These are phyloP conservation scores for Botryotinia convoluta DNA, from an alignment of 2,329 filamentous ascomycete species.

Conservation along the genomic window DNA sequence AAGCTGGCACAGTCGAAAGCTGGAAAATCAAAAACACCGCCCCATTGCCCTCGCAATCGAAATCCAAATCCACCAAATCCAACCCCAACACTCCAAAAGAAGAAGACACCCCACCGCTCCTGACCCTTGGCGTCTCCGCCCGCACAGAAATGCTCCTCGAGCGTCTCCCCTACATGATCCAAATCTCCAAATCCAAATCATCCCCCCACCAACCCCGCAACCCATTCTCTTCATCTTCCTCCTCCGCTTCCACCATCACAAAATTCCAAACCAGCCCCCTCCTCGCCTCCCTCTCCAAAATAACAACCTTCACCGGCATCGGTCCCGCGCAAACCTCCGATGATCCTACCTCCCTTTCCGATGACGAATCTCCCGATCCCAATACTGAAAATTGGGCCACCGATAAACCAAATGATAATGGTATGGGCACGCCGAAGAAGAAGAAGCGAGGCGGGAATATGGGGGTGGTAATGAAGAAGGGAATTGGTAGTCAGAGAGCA, in stretches of 20 bases:
- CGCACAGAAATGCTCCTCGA: constrained; percentile 77
- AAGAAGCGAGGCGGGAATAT: constrained; percentile 19
- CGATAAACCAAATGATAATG: constrained; percentile 55
- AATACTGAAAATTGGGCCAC: constrained; percentile 55
- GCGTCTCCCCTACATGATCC: constrained; percentile 78
- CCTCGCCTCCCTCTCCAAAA: constrained; percentile 1
- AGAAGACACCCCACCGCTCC: constrained; percentile 41
- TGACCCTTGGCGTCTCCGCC: constrained; percentile 60
- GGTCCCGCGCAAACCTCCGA: constrained; percentile 27
- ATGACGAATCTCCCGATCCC: neutral
- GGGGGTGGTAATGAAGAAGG: constrained; percentile 31
- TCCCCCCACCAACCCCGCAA: neutral
- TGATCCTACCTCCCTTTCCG: constrained; percentile 41
- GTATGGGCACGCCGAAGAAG: constrained; percentile 50
- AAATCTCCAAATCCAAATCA: constrained; percentile 49
- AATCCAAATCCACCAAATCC: neutral
- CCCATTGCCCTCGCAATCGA: neutral
- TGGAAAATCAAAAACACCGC: constrained; percentile 34
- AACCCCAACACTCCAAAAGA: constrained; percentile 22
- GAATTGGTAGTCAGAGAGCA: constrained; percentile 23
- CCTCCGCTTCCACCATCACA: neutral
- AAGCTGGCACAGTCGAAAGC: constrained; percentile 36
- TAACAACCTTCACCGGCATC: constrained; percentile 10
- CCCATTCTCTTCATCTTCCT: constrained; percentile 10
- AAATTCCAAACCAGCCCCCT: neutral